phyloP scores from a whole-genome alignment of 257 asterid genomes.

The Eucommia ulmoides region DNA sequence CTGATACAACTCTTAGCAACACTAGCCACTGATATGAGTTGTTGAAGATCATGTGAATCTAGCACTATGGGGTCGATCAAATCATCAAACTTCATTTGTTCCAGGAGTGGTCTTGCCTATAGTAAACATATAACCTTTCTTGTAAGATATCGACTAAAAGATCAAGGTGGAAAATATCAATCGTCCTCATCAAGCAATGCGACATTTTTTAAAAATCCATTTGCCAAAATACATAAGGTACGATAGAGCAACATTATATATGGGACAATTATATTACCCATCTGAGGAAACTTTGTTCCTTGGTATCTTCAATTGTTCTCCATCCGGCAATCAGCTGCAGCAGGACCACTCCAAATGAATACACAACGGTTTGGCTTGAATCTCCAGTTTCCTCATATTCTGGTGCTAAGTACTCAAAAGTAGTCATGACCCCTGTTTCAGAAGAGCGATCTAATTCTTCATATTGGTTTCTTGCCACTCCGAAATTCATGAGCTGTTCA shows the following conservation, averaged over 20 bases:
- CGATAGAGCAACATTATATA: not conserved
- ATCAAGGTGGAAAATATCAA: not conserved
- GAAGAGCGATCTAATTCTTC: conserved; percentile 31
- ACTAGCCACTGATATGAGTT: conserved; percentile 36
- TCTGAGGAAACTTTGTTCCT: conserved; percentile 44
- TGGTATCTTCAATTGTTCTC: conserved; percentile 37
- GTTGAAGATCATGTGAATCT: conserved; percentile 38
- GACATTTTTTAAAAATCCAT: not conserved
- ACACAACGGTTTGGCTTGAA: conserved; percentile 44
- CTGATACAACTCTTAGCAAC: conserved; percentile 36
- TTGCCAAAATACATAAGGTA: not conserved
- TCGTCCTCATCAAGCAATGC: not conserved
- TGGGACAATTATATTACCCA: conserved; percentile 21
- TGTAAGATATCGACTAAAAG: not conserved
- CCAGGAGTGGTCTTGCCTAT: conserved; percentile 48
- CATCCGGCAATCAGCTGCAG: conserved; percentile 46
- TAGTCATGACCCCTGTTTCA: conserved; percentile 24
- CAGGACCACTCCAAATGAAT: conserved; percentile 49
- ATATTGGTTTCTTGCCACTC: conserved; percentile 26
- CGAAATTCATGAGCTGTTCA: conserved; percentile 35
- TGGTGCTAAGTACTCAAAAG: conserved; percentile 49
- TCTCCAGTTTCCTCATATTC: conserved; percentile 43
- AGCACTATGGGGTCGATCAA: conserved; percentile 32
- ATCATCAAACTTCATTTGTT: conserved; percentile 30
- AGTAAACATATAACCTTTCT: not conserved